phyloP scores from a whole-genome alignment of 2,329 filamentous ascomycete genomes.

The Paraphaeosphaeria sporulosa region DNA sequence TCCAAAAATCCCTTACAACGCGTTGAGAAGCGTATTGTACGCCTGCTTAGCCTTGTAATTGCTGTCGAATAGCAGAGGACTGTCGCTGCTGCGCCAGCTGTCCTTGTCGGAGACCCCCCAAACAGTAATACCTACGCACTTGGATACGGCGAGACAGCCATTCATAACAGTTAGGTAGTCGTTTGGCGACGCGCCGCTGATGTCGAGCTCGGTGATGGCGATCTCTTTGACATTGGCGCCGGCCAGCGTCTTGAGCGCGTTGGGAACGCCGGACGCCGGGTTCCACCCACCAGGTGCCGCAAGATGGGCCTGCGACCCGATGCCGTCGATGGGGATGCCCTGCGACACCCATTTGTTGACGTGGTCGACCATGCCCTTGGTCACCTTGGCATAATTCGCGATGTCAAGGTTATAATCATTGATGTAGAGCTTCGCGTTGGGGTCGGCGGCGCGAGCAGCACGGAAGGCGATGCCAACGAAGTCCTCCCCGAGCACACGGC shows the following conservation, averaged over 20 bases:
- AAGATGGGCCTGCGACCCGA: conserved; percentile 67
- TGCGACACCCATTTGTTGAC: conserved; percentile 70
- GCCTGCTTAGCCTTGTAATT: conserved; percentile 53
- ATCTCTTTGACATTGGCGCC: conserved; percentile 64
- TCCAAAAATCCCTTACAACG: too few relatives aligned
- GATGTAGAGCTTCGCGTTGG: conserved; percentile 74
- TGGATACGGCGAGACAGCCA: conserved; percentile 64
- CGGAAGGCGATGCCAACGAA: conserved; percentile 75
- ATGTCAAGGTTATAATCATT: conserved; percentile 73
- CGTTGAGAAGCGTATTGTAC: conserved; percentile 29
- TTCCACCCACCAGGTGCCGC: conserved; percentile 43
- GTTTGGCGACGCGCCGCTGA: conserved; percentile 61
- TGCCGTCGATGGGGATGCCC: conserved; percentile 71
- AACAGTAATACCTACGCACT: conserved; percentile 72
- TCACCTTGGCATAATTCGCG: conserved; percentile 64
- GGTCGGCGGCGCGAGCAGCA: conserved; percentile 71
- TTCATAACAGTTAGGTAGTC: conserved; percentile 65
- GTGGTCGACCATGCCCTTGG: conserved; percentile 61
- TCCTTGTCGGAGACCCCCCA: conserved; percentile 61
- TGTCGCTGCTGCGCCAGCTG: conserved; percentile 49
- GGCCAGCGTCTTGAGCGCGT: conserved; percentile 60
- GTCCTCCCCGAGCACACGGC: conserved; percentile 71
- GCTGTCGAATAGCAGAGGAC: conserved; percentile 53
- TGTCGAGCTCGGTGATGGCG: conserved; percentile 74
- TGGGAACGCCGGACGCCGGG: conserved; percentile 54